These are phyloP conservation scores for Apophysomyces elegans DNA, from an alignment of 371 early-diverging fungal genomes.

Conservation along the genomic window DNA sequence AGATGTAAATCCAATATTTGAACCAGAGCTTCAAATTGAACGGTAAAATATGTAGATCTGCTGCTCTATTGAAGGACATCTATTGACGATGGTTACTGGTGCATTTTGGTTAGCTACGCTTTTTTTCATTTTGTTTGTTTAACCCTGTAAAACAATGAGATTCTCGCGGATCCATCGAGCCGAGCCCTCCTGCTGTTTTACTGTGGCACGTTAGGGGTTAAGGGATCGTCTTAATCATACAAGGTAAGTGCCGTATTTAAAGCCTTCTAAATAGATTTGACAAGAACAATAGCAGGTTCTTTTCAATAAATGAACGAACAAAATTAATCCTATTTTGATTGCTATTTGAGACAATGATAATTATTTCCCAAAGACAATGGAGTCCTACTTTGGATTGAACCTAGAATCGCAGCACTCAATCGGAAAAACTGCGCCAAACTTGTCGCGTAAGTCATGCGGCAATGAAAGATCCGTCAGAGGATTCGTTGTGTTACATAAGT, in stretches of 20 bases:
- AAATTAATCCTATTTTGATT: not conserved
- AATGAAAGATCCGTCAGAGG: constrained; percentile 6
- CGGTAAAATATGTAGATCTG: too few relatives aligned
- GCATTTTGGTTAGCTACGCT: too few relatives aligned
- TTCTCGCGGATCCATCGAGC: constrained; percentile 1
- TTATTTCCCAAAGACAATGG: not conserved
- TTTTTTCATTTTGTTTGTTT: not conserved
- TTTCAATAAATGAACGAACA: not conserved
- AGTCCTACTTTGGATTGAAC: not conserved
- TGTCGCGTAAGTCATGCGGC: constrained; percentile 8
- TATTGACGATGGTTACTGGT: not conserved
- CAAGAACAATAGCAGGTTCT: not conserved
- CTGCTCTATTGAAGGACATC: too few relatives aligned
- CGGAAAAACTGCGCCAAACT: not conserved
- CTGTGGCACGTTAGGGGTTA: constrained; percentile 9
- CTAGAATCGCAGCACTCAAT: not conserved
- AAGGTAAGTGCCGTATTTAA: not conserved
- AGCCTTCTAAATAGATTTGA: not conserved
- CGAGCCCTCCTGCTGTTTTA: constrained; percentile 3
- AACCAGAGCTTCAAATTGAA: too few relatives aligned
- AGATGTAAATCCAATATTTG: not conserved
- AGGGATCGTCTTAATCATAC: not conserved
- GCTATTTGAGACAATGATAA: not conserved
- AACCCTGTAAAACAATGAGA: constrained; percentile 8
- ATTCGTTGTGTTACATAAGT: not conserved